Conservation (phyloP, 2,329 filamentous ascomycete species). For the Claviceps humidiphila region DNA sequence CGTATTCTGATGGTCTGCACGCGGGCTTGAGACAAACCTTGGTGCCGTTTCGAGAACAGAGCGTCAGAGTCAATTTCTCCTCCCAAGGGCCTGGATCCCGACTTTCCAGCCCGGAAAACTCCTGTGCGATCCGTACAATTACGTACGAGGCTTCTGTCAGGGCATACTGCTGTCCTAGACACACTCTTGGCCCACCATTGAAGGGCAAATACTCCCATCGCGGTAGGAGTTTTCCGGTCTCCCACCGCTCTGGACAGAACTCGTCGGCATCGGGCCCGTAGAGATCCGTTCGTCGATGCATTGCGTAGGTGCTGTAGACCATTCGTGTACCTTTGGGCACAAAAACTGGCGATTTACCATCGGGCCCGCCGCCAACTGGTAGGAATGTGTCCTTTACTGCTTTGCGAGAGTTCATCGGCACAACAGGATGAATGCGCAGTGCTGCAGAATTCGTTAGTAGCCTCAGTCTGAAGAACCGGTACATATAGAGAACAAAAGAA, state of each 20-base stretch:
- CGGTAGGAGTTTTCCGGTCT: slow-evolving; percentile 14
- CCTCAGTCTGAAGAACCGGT: no score
- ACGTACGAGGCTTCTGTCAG: slow-evolving; percentile 15
- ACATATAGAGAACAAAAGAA: background rate
- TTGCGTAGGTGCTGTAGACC: slow-evolving; percentile 25
- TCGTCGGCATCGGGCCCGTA: slow-evolving; percentile 26
- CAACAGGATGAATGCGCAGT: slow-evolving; percentile 32
- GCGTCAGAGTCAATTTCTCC: slow-evolving; percentile 8
- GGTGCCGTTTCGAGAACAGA: slow-evolving; percentile 10
- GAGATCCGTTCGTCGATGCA: slow-evolving; percentile 25
- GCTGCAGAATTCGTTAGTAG: slow-evolving; percentile 9
- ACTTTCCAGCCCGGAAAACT: slow-evolving; percentile 10
- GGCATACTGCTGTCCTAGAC: slow-evolving; percentile 16
- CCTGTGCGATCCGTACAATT: slow-evolving; percentile 12
- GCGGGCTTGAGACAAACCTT: slow-evolving; percentile 9
- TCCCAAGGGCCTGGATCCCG: slow-evolving; percentile 10
- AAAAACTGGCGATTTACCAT: slow-evolving; percentile 31
- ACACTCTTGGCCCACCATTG: slow-evolving; percentile 32
- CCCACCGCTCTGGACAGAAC: slow-evolving; percentile 30
- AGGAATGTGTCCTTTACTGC: slow-evolving; percentile 34
- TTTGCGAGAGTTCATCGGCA: slow-evolving; percentile 32
- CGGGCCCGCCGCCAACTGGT: slow-evolving; percentile 34
- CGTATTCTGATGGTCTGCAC: background rate
- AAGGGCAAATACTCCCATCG: slow-evolving; percentile 33
- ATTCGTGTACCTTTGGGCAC: slow-evolving; percentile 31